Base-by-base conservation (phyloP, 1,284 basidiomycete genomes). In the Rhodotorula sp. region DNA sequence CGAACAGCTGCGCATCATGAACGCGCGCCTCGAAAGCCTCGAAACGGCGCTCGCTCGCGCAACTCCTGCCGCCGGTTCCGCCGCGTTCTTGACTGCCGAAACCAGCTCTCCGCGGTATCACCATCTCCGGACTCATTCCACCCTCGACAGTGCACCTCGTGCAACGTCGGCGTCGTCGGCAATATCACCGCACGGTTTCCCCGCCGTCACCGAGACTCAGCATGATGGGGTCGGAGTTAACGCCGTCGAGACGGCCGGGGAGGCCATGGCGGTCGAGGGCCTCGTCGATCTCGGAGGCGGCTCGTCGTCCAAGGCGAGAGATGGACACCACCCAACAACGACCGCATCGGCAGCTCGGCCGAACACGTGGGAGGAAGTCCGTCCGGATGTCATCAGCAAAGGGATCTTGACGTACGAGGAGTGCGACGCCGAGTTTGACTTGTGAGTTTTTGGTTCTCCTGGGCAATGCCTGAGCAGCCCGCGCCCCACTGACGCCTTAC, bases 261-360 rank as follows among this genome's bases (percentile, higher is more conserved):
- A 75, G 43, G 73, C 73, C 28, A 76, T 76, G 64, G 74, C 74
- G 5, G 65, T 76, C 21, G 74, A 76, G 43, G 74, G 72, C 21
- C 52, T 74, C 1, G 74, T 76, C 21, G 74, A 71, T 15, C 64
- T 76, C 4, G 55, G 62, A 0, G 50, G 50, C 4, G 34, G 49
- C 3, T 14, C n/a, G 21, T 45, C 43, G 26, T 49, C 45, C 56
- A 19, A 43, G 15, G 50, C n/a, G 7, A n/a, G 55, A 4, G 48
- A 26, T 2, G 43, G 38, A 7, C 26, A 15, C 8, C 38, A 61
- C 28, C 28, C 15, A 21, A 19, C n/a, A 18, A 19, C n/a, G 18
- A 48, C 52, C n/a, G 49, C 23, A 14, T 49, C 43, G 18, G 23
- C n/a, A 12, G 31, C 34, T 12, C 18, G 31, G 47, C 31, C 48